Evolutionary conservation across 768 basidiomycete genomes (phyloP), one percentile per base, ranked within the genome.

Genomic region (Naganishia kalamii): DNA sequence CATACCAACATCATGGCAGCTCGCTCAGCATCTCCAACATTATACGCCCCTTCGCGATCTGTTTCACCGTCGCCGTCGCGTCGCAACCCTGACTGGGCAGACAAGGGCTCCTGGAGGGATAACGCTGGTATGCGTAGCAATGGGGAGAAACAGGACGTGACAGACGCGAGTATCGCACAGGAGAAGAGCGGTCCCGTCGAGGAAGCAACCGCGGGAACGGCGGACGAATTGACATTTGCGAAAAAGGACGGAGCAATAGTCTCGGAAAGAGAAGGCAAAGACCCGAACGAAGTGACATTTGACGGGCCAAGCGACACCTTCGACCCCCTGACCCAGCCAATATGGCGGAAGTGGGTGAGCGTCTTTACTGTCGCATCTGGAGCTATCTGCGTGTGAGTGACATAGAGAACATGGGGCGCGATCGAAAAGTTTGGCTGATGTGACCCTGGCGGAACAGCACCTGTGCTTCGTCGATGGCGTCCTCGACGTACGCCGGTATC

Each of bases 401-500:
- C 17, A 7, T 21, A 2, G 48, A 12, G 30, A 21, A n/a, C n/a
- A n/a, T n/a, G n/a, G n/a, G n/a, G n/a, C n/a, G 29, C 7, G 17
- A 59, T 44, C 43, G 44, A 27, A 21, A 2, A 29, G 15, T 43
- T 19, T 8, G 35, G 47, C 8, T 29, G 4, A 23, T 32, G n/a
- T 4, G 4, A 40, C 21, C 29, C 3, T 4, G 4, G 17, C 57
- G 52, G 12, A 49, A 66, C 61, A 72, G 75, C 0, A 81, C 81
- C 0, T 81, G 80, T 62, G 71, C 77, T 10, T 76, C 74, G 3
- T 76, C 75, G 4, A 78, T 81, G 75, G 79, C 86, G 11, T 79
- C 84, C 0, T 85, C 85, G 59, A 84, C 89, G 0, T 88, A 90
- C 75, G 70, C 73, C 0, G 85, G 84, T 0, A 80, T 88, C 44